Conservation (phyloP, 768 basidiomycete species). For the Dacryopinax spathularia region DNA sequence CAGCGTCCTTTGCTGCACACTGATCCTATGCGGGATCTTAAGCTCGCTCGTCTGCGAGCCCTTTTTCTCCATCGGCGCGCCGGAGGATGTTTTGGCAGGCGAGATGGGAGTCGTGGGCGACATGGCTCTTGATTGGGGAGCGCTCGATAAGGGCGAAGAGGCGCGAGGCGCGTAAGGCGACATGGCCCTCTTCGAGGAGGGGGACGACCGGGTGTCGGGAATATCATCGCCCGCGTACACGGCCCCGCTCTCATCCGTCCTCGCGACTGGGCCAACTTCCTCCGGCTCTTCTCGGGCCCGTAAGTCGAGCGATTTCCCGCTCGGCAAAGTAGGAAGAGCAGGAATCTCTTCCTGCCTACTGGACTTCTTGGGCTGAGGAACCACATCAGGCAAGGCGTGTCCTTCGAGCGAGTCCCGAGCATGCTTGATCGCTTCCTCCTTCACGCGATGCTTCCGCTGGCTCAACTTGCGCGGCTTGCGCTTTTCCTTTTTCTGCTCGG, state of each 20-base stretch:
- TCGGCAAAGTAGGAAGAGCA: neutral
- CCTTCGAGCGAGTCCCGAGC: neutral
- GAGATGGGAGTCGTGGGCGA: neutral
- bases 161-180: neutral
- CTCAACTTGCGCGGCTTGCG: slow-evolving; percentile 3
- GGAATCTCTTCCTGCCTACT: neutral
- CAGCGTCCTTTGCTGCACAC: neutral
- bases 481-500: neutral
- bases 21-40: slow-evolving; percentile 1
- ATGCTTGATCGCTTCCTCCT: neutral
- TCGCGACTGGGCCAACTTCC: neutral
- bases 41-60: neutral
- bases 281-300: neutral
- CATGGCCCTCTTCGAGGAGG: neutral
- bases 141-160: neutral
- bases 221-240: neutral
- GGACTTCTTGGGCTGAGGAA: neutral
- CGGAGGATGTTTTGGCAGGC: neutral
- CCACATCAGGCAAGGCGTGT: neutral
- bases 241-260: neutral
- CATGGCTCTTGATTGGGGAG: neutral
- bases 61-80: neutral
- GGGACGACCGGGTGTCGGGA: neutral
- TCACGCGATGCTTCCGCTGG: neutral
- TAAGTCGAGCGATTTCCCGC: neutral